phyloP scores from a whole-genome alignment of 805 yeast species.

The Starmerella khaoyaiensis region DNA sequence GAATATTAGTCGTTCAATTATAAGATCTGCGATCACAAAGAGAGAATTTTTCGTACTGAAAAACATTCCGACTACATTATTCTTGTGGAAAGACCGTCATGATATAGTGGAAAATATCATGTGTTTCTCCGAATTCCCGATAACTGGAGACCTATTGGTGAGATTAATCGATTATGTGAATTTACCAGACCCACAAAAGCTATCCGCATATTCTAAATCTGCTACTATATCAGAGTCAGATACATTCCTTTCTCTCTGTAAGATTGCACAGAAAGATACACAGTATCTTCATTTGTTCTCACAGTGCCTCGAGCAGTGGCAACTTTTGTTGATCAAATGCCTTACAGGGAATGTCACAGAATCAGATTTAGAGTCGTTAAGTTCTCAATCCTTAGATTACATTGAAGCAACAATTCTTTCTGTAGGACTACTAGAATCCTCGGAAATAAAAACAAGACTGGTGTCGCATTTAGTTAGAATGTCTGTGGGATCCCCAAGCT shows the following conservation, averaged over 20 bases:
- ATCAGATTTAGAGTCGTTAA: too few relatives aligned
- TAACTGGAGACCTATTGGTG: conserved; percentile 4
- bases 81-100: conserved; percentile 15
- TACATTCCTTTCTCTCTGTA: neutral
- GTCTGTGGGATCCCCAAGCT: neutral
- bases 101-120: conserved; percentile 5
- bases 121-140: neutral
- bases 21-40: conserved; percentile 4
- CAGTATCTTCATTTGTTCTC: neutral
- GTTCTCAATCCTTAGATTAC: too few relatives aligned
- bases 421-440: too few relatives aligned
- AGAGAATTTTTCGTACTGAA: conserved; percentile 5
- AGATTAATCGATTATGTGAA: conserved; percentile 9
- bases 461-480: too few relatives aligned
- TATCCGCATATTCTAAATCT: neutral
- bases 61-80: conserved; percentile 9
- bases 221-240: conserved; percentile 1
- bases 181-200: conserved; percentile 3
- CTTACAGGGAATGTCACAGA: too few relatives aligned
- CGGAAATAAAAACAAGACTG: too few relatives aligned
- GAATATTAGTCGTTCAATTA: conserved; percentile 4
- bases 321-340: conserved; percentile 1
- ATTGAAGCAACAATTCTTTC: too few relatives aligned
- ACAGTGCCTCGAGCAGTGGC: conserved; percentile 5
- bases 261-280: neutral